Evolutionary conservation across 129 eudicot species (phyloP), one percentile per base, ranked within the genome.

Genomic region (Solidago caesia): DNA sequence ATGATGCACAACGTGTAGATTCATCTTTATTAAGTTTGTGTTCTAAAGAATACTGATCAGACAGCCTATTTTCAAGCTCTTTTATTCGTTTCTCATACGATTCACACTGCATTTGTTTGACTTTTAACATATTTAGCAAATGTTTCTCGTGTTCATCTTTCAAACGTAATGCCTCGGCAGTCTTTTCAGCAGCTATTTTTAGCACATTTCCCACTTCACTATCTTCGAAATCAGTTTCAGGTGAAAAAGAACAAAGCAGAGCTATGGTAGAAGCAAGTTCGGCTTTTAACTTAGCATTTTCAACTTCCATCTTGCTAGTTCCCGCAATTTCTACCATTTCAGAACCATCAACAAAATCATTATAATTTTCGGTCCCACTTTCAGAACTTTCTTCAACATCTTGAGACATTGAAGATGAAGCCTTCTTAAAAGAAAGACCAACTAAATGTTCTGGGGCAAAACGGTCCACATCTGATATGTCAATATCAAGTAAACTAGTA

Each of bases 231-330:
- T 87, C 94, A 2, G 83, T 68, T 14, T 91, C 97, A 4, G 86
- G 80, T 13, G 86, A 66, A 64, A 87, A 84, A 2, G 92, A 85
- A 79, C 96, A 95, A 10, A 91, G 77, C 11, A 85, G 51, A 45
- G 99, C 99, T 72, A 95, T 91, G 51, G 88, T 89, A 6, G 99
- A 88, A 74, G 99, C 99, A 70, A 95, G 94, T 58, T 91, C 97
- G 12, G 97, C 99, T 84, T 87, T 95, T 75, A 95, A 74, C 52
- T 88, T 89, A 3, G 94, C 97, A 71, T 95, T 95, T 80, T 95
- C 99, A 8, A 95, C 99, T 79, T 95, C 99, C 81, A 91, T 14
- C 74, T 83, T 91, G 83, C 94, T 89, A 51, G 99, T 91, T 56
- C 99, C 99, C 13, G 97, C 93, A 78, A 95, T 84, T 74, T 95